Conservation (phyloP, 2,329 filamentous ascomycete genomes). For the Penicillium verrucosum region DNA sequence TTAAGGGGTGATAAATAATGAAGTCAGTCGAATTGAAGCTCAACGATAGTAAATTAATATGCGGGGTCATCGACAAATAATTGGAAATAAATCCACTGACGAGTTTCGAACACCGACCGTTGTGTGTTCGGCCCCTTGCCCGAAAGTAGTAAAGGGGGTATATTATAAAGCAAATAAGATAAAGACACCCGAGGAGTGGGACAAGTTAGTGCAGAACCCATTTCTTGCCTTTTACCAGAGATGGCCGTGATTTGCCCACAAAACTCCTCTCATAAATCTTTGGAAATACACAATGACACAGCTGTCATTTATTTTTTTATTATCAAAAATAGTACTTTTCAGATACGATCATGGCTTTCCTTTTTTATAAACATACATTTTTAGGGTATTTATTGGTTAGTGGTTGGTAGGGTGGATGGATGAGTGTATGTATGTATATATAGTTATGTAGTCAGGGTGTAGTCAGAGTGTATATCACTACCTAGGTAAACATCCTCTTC, state of each 20-base stretch:
- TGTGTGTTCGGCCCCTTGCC: accelerated
- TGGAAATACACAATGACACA: conserved; percentile 48
- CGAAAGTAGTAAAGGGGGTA: too few relatives aligned
- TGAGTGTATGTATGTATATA: too few relatives aligned
- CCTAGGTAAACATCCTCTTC: too few relatives aligned
- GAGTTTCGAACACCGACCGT: conserved; percentile 30
- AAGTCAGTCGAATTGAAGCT: neutral
- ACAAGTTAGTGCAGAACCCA: conserved; percentile 68
- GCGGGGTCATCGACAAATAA: conserved; percentile 18
- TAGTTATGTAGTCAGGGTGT: too few relatives aligned
- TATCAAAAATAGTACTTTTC: too few relatives aligned
- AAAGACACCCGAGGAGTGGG: conserved; percentile 56
- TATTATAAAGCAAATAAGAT: conserved; percentile 7
- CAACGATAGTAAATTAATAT: conserved; percentile 3
- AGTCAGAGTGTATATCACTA: too few relatives aligned
- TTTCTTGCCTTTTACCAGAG: conserved; percentile 80
- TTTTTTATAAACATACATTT: too few relatives aligned
- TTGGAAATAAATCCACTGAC: neutral
- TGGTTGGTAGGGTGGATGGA: too few relatives aligned
- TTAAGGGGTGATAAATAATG: neutral
- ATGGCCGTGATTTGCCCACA: conserved; percentile 65
- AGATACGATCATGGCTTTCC: too few relatives aligned
- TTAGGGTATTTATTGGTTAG: too few relatives aligned
- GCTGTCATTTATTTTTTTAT: conserved; percentile 38
- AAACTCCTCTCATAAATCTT: conserved; percentile 60